phyloP scores from a whole-genome alignment of 2,329 filamentous ascomycete species.

The Colletotrichum nymphaeae region DNA sequence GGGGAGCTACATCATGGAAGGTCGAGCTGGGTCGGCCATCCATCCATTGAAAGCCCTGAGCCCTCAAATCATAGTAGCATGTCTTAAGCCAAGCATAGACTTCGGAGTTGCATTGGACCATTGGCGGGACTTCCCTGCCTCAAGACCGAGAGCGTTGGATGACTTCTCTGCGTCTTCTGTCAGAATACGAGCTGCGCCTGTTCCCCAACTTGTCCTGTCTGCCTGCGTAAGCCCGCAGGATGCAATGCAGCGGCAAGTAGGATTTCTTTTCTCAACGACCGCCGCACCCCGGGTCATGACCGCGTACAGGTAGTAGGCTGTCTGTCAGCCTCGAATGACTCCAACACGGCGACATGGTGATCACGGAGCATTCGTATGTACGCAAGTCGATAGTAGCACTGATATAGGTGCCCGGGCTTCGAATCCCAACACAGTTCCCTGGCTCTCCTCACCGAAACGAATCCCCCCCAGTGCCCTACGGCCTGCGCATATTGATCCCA shows the following conservation, averaged over 20 bases:
- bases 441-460: not conserved
- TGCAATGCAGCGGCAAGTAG: not conserved
- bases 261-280: not conserved
- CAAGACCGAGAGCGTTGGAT: not conserved
- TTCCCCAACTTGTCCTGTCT: not conserved
- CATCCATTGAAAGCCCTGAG: slow-evolving; percentile 1
- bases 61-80: slow-evolving; percentile 14
- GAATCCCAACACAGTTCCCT: not conserved
- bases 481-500: not conserved
- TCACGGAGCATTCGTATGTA: not conserved
- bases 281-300: too few relatives aligned
- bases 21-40: not conserved
- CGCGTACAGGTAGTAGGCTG: not conserved
- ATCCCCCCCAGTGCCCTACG: not conserved
- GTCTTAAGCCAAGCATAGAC: slow-evolving; percentile 23
- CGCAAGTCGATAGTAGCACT: not conserved
- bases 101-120: not conserved
- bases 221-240: not conserved
- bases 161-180: slow-evolving; percentile 6
- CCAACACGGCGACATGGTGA: not conserved
- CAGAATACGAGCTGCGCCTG: slow-evolving; percentile 1
- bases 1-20: not conserved
- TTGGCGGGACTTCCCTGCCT: slow-evolving; percentile 12
- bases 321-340: not conserved
- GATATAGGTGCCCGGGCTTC: not conserved